A percentile compares a stretch with the other conserved stretches of the same genome.
These are phyloP conservation scores for Dimargaris cristalligena DNA, from an alignment of 192 early-diverging fungal species.

Conservation along the genomic window DNA sequence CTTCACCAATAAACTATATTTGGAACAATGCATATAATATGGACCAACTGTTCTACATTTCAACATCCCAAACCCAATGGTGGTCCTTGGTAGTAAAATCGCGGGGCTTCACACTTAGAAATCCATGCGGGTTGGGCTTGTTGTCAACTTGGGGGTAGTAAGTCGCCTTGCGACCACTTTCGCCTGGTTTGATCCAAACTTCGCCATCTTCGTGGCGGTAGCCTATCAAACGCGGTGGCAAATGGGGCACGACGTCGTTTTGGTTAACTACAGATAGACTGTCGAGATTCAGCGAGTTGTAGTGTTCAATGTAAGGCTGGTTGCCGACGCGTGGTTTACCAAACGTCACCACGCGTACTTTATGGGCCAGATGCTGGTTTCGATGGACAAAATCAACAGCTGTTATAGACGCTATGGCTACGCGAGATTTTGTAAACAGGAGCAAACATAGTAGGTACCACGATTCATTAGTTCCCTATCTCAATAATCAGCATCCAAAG, in stretches of 20 bases:
- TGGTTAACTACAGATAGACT: neutral
- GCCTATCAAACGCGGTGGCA: neutral
- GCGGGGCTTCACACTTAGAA: neutral
- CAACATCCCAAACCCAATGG: neutral
- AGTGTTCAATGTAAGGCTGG: neutral
- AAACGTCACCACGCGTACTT: constrained; percentile 2
- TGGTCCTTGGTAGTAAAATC: neutral
- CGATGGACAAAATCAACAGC: neutral
- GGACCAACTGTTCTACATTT: too few relatives aligned
- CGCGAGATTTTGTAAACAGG: too few relatives aligned
- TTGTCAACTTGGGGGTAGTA: neutral
- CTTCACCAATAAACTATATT: too few relatives aligned
- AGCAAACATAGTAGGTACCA: too few relatives aligned
- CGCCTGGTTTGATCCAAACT: constrained; percentile 8
- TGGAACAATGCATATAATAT: too few relatives aligned
- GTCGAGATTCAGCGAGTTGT: neutral
- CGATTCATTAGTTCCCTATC: too few relatives aligned
- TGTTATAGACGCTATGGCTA: neutral
- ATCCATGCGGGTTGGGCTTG: neutral
- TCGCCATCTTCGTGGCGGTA: neutral
- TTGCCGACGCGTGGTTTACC: constrained; percentile 2
- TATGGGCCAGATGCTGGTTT: neutral
- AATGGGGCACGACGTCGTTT: neutral
- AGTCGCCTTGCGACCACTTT: neutral
- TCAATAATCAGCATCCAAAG: too few relatives aligned